Conservation (phyloP, 805 yeast genomes). For the Dipodascopsis tothii region DNA sequence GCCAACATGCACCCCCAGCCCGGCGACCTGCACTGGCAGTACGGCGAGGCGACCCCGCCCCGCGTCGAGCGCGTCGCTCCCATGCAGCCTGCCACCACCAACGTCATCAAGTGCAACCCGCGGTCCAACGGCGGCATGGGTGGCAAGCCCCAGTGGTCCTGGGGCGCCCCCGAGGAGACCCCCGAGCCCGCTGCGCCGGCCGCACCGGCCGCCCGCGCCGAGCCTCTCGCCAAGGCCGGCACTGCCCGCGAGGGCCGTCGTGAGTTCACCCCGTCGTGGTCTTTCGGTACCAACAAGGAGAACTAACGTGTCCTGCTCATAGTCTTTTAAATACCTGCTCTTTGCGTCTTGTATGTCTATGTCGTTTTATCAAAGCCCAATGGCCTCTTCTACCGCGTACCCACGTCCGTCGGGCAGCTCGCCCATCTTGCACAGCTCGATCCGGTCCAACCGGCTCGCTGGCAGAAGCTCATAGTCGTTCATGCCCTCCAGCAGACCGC, state of each 20-base stretch:
- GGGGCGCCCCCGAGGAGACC: not conserved
- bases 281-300: constrained; percentile 18
- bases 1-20: constrained; percentile 23
- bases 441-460: constrained; percentile 1
- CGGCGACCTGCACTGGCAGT: constrained; percentile 16
- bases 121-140: constrained; percentile 14
- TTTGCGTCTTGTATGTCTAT: not conserved
- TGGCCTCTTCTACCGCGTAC: constrained; percentile 3
- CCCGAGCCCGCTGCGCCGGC: too few relatives aligned
- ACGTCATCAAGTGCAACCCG: not conserved
- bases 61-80: not conserved
- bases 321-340: not conserved
- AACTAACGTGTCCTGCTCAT: not conserved
- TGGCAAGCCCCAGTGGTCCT: constrained; percentile 8
- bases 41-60: constrained; percentile 1
- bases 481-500: constrained; percentile 2
- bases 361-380: constrained; percentile 2
- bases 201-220: not conserved
- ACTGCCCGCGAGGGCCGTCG: not conserved
- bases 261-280: constrained; percentile 18
- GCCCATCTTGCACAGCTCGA: constrained; percentile 18
- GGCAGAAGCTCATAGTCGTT: constrained; percentile 5
- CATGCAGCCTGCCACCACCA: constrained; percentile 5
- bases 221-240: not conserved
- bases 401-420: constrained; percentile 13